Evolutionary conservation across 2,329 filamentous ascomycete genomes (phyloP), one percentile per base, ranked within the genome.

Genomic region (Didymella lethalis): DNA sequence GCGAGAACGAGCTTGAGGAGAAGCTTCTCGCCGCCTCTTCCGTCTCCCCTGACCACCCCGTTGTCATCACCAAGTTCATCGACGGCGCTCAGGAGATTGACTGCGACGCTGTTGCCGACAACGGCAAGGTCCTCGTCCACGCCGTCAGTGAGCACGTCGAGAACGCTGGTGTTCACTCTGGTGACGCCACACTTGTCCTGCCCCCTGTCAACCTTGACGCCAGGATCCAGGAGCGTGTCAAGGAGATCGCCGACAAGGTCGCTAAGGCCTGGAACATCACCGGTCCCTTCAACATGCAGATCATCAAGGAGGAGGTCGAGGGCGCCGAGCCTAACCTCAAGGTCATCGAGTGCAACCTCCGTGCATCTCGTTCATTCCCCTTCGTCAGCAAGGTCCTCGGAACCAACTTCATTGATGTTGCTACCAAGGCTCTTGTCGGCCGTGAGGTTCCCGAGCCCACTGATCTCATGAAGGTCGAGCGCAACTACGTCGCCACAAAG

Each of bases 211-310:
- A 86, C 75, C 87, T 98, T 25, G 91, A 96, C 64, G 83, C 90
- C 68, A 81, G 80, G 57, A 90, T 90, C 66, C 90, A 97, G 86
- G 87, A 86, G 65, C 92, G 95, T 61, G 87, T 97, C 74, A 98
- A 97, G 87, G 92, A 92, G 69, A 98, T 99, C 70, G 94, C 95
- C 16, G 81, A 93, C 79, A 98, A 97, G 86, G 93, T 99, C 51
- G 95, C 95, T 66, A 91, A 95, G 81, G 95, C 95, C 47, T 97
- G 94, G 92, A 93, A 86, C 74, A 98, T 98, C 78, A 98, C 93
- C 20, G 95, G 95, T 54, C 95, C 95, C 59, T 99, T 98, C 88
- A 99, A 99, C 86, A 98, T 99, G 94, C 95, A 99, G 77, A 96
- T 99, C 80, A 98, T 99, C 86, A 96, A 96, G 83, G 92, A 91